A percentile compares a stretch with the other conserved stretches of the same genome.
Evolutionary conservation across 78 protist genomes (phyloP).

Genomic region (Parvularia atlantis): DNA sequence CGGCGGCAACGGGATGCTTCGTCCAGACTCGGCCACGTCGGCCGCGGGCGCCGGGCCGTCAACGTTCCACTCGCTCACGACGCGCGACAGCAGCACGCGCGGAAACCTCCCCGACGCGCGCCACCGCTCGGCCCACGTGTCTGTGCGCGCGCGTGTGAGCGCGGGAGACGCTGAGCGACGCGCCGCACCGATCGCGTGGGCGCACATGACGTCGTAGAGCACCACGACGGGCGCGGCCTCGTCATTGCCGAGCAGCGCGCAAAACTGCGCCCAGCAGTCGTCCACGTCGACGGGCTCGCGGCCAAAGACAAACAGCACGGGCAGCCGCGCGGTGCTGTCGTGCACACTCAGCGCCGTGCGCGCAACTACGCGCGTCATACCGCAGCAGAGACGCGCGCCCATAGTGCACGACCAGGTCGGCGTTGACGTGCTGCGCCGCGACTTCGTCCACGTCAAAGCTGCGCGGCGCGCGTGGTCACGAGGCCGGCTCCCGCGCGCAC

Average conservation of each 20-base stretch:
- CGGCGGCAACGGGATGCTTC: too few species aligned
- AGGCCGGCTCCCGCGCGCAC: background rate
- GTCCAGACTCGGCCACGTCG: too few species aligned
- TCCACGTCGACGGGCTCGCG: background rate
- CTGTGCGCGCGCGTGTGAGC: too few species aligned
- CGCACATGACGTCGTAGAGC: background rate
- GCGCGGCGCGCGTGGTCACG: background rate
- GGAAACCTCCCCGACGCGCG: too few species aligned
- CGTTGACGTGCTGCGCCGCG: conserved; percentile 28
- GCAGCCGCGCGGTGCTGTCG: background rate
- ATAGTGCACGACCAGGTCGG: conserved; percentile 22
- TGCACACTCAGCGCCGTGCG: background rate
- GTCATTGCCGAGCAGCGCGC: background rate
- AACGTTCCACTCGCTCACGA: too few species aligned
- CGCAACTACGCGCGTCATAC: background rate
- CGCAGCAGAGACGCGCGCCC: conserved; percentile 21
- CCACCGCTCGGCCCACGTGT: too few species aligned
- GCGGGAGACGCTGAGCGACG: too few species aligned
- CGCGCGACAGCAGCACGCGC: too few species aligned
- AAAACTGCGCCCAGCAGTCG: background rate
- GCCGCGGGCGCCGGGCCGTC: too few species aligned
- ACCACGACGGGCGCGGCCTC: background rate
- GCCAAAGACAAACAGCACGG: background rate
- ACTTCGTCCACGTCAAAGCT: conserved; percentile 20
- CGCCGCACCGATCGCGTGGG: background rate